Base-by-base conservation (phyloP, 2,329 filamentous ascomycete species). In the Aphanocladium album region DNA sequence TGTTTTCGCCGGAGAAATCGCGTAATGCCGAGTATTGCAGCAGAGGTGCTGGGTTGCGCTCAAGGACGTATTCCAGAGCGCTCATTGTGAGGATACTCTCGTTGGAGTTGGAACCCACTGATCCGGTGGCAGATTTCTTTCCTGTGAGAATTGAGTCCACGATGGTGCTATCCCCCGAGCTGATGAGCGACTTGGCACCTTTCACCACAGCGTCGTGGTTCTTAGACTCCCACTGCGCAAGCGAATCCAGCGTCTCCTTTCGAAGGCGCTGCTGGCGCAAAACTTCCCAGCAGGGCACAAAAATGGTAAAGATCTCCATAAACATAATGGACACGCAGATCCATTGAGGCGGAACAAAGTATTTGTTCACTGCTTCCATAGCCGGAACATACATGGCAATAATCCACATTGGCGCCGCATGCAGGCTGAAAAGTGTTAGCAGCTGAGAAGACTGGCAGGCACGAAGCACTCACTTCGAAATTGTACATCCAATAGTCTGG, bases 1-100 rank as follows among this genome's bases (percentile, higher is more conserved):
- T 86, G 68, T 90, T 90, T 70, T 90, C 87, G 16, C 86, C 87
- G 0, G 86, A 89, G 68, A 89, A 89, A 65, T 89, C 87, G 39
- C 81, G 79, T 1, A 83, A 76, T 0, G 86, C 86, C 0, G 87
- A 86, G 69, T 88, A 90, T 57, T 84, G 73, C 60, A 87, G 83
- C 0, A 90, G 77, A 0, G 83, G 83, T 5, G 79, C 75, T 0
- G 84, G 82, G 68, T 88, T 86, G 54, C 79, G 77, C 58, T 80
- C 75, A 0, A 90, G 75, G 5, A 85, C 83, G 62, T 83, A 77
- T 64, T 89, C 86, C 2, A 89, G 78, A 0, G 85, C 83, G 46
- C 78, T 76, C 81, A 88, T 86, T 49, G 82, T 84, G 52, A 83
- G 75, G 61, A 85, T 75, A 33, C 75, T 79, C 62, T 78, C 77